Base-by-base conservation (phyloP, 1,139 yeast species). In the Zygosaccharomyces sapae region DNA sequence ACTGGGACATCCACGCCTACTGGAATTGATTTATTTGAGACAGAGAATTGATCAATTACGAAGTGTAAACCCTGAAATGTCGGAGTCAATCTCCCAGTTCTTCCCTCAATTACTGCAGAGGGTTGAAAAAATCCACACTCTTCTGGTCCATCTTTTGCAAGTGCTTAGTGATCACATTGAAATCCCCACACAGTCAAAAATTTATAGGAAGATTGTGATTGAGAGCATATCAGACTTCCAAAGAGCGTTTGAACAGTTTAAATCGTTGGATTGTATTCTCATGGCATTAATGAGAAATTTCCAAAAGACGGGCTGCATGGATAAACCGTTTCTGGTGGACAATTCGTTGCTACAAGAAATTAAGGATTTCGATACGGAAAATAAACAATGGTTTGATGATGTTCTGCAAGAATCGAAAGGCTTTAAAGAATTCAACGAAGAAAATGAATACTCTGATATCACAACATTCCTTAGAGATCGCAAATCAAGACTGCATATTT, bases 1-100 rank as follows among this genome's bases (percentile, higher is more conserved):
- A 29, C 41, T 60, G 20, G 63, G 63, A 2, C 56, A 59, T 39
- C 61, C 61, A 2, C 48, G 57, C n/a, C 20, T 58, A 20, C 46
- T 61, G 27, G 63, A 61, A 34, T 20, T 57, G 10, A 52, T 59
- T 4, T 51, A 55, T 29, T 39, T 58, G 19, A 53, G 58, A 37
- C 54, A 53, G 35, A 54, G 46, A 29, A 36, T 53, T 5, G 30
- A 27, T 3, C 49, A 46, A 16, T 18, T 50, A 2, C 43, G 45
- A 22, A 20, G 25, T 10, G 25, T 36, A 9, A 33, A 34, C 6
- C 42, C 34, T 6, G 38, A 34, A 19, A 49, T 39, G 18, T 33
- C 27, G 6, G 44, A 44, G 33, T 38, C 42, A 18, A 24, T 38
- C 7, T 20, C 42, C n/a, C 42, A 36, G 13, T 48, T 35, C 19